phyloP scores from a whole-genome alignment of 1,139 yeast genomes.

The Scheffersomyces titani region DNA sequence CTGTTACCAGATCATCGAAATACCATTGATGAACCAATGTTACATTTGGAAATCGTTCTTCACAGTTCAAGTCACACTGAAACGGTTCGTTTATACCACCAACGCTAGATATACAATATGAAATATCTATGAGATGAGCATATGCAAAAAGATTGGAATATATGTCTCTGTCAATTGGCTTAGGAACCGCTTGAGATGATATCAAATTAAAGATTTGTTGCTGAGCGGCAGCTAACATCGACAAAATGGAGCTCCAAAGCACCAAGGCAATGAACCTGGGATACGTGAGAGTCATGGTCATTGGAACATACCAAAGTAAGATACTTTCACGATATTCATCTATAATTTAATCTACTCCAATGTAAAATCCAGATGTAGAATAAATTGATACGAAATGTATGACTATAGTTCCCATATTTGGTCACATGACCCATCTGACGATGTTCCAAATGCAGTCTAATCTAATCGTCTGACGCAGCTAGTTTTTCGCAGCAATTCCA shows the following conservation, averaged over 20 bases:
- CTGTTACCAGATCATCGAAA: slow-evolving; percentile 40
- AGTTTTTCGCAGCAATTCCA: neutral
- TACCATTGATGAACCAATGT: slow-evolving; percentile 50
- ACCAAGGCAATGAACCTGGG: neutral
- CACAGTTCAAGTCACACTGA: slow-evolving; percentile 45
- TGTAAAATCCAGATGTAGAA: neutral
- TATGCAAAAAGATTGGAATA: slow-evolving; percentile 35
- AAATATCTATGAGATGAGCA: slow-evolving; percentile 51
- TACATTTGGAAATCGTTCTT: slow-evolving; percentile 39
- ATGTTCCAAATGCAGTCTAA: neutral
- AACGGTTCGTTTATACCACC: slow-evolving; percentile 42
- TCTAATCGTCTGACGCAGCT: neutral
- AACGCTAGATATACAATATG: slow-evolving; percentile 47
- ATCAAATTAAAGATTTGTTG: neutral
- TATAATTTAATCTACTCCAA: neutral
- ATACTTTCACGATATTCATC: neutral
- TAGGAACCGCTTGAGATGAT: slow-evolving; percentile 7
- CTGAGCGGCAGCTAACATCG: neutral
- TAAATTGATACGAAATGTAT: neutral
- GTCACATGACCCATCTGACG: neutral
- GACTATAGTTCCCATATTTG: neutral
- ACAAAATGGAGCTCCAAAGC: neutral
- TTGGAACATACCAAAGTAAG: neutral
- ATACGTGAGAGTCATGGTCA: neutral
- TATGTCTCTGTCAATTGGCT: slow-evolving; percentile 22